Evolutionary conservation across 2,329 filamentous ascomycete species (phyloP), one percentile per base, ranked within the genome.

Genomic region (Xylariales sp.): DNA sequence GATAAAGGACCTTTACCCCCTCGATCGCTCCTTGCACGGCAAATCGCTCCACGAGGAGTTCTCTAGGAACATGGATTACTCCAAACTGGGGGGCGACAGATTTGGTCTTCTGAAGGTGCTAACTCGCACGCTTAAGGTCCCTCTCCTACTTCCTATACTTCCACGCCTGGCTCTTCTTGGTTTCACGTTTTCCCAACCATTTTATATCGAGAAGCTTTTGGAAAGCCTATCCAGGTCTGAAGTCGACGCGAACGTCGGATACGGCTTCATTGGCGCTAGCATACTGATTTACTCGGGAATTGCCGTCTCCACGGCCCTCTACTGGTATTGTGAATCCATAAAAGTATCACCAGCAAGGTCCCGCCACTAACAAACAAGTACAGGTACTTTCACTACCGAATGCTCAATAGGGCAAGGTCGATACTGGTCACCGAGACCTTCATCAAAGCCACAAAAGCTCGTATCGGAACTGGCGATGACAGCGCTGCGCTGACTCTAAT

Each of bases 401-500:
- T 29, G 7, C 34, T 19, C n/a, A 25, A 48, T 36, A 62, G 63
- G 54, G 42, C 57, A 4, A 53, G 69, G 8, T 59, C 53, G 3
- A 56, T 56, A 15, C 51, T 68, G 1, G 56, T 53, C 3, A 50
- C 60, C 0, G 54, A 51, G 4, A 53, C 68, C 3, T 68, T 63
- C 33, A 44, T 14, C 46, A 8, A 61, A 65, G 44, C 63, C 61
- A 1, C 59, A 56, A 0, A 46, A 48, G 50, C 56, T 7, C 28
- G 38, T 10, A 40, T 33, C 7, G 28, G 28, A 11, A 31, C 18
- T 0, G 53, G 60, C 3, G 61, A 65, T 20, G 61, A 68, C n/a
- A 58, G 63, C 3, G 63, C 67, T 0, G 61, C 68, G 0, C 47
- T 74, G 31, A 73, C 70, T 0, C 56, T 73, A 3, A 74, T 74